Evolutionary conservation across 441 rosid genomes (phyloP).

Genomic region (Rhodomyrtus psidioides): DNA sequence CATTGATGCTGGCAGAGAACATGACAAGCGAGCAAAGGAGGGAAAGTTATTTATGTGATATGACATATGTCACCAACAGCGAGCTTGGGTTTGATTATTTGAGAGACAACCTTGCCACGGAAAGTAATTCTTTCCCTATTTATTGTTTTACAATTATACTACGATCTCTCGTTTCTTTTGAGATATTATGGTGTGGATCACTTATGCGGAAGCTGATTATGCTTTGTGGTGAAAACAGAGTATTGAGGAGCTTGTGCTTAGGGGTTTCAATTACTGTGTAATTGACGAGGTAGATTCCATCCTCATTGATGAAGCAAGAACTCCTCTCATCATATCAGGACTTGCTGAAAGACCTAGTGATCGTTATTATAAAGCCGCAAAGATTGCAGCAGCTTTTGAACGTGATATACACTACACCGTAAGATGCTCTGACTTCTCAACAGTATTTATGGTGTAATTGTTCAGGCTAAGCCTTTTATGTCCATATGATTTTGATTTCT

Average conservation of each 20-base stretch:
- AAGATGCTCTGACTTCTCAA: conserved; percentile 15
- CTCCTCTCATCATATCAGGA: conserved; percentile 94
- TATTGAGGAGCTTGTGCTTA: conserved; percentile 90
- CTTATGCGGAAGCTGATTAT: conserved; percentile 24
- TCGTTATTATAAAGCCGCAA: conserved; percentile 87
- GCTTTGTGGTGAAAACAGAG: conserved; percentile 44
- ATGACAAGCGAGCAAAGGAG: conserved; percentile 91
- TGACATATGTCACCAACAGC: conserved; percentile 91
- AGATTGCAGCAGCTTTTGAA: conserved; percentile 82
- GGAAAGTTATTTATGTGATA: conserved; percentile 87
- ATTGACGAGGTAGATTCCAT: conserved; percentile 99
- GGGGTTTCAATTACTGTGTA: conserved; percentile 82
- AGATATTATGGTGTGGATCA: not conserved
- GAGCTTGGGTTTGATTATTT: conserved; percentile 95
- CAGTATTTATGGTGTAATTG: not conserved
- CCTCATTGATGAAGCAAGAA: conserved; percentile 98
- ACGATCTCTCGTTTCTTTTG: not conserved
- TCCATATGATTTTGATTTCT: not conserved
- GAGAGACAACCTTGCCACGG: conserved; percentile 99
- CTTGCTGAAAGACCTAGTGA: conserved; percentile 98
- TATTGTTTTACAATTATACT: conserved; percentile 6
- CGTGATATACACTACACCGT: conserved; percentile 92
- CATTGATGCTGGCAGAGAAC: conserved; percentile 49
- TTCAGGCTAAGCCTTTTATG: not conserved
- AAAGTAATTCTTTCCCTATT: conserved; percentile 70